Base-by-base conservation (phyloP, 2,329 filamentous ascomycete genomes). In the Fusarium domesticum region DNA sequence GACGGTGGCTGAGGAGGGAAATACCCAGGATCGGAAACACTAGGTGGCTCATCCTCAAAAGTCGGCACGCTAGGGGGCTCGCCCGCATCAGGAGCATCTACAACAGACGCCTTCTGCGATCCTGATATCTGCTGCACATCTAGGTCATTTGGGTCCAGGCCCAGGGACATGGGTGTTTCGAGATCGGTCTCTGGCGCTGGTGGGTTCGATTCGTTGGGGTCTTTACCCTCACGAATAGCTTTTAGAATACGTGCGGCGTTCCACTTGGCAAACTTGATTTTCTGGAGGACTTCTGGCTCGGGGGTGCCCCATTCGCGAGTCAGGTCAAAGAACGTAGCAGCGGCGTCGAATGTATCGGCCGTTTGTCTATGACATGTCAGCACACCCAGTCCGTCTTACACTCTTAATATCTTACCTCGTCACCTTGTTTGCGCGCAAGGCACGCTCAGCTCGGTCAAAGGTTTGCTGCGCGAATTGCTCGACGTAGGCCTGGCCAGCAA, bases 191-290 rank as follows among this genome's bases (percentile, higher is more conserved):
- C 68, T 7, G 83, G 74, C 5, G 71, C 75, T 44, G 80, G 81
- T 0, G 92, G 92, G 61, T 97, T 97, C 6, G 88, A 87, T 43
- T 85, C 82, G 67, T 98, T 98, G 3, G 93, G 93, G 62, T 98
- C 91, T 54, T 88, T 85, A 42, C 90, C 90, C 32, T 91, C 87
- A 61, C 91, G 93, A 60, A 96, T 79, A 10, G 93, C 93, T 68
- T 89, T 96, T 14, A 87, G 76, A 61, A 98, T 98, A 45, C 93
- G 82, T 28, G 92, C 73, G 2, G 92, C 91, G 65, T 97, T 95
- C 78, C 89, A 98, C 68, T 97, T 98, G 33, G 92, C 90, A 64
- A 89, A 98, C 66, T 95, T 96, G 69, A 92, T 89, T 74, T 96
- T 97, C 42, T 89, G 81, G 31, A 83, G 76, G 16, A 84, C 81